Base-by-base conservation (phyloP, 2,329 filamentous ascomycete species). In the Monilinia aucupariae region DNA sequence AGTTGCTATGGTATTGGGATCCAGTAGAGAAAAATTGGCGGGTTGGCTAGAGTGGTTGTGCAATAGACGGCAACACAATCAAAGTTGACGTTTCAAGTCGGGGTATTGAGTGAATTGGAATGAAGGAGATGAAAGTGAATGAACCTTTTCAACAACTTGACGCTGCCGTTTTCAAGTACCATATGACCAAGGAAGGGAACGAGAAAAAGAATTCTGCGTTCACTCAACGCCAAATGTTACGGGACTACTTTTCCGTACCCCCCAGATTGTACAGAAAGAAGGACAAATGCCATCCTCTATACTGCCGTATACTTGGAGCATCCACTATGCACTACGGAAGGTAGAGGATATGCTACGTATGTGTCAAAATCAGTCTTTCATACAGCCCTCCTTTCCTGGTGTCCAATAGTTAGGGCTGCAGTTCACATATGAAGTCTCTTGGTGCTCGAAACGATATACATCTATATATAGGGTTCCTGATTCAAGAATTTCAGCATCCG, bases 61-160 rank as follows among this genome's bases (percentile, higher is more conserved):
- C 25, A 25, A 41, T 17, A 10, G 13, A 34, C 32, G 13, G 9
- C 12, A 47, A 17, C 20, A 8, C 17, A 47, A 34, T 7, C 15
- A 6, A 34, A 9, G 5, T 17, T 34, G 15, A 15, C 13, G 13
- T 34, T 47, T 12, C 22, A 47, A 20, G 41, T 47, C 15, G 50
- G 7, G 41, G 4, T 34, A 48, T 58, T 41, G 34, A 47, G 54
- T 58, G 41, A 58, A 58, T 58, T 3, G n/a, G 13, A 34, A 47
- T 34, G 41, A 20, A 37, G 10, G 41, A 47, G 41, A 58, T 37
- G 54, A 58, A 58, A 37, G 54, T 58, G 54, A 58, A 47, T 58
- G 41, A 34, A 47, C 22, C n/a, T 37, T 15, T 41, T 56, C 41
- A 47, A 34, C n/a, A 13, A 8, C 13, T 22, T 15, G 32, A 17